Percentiles rank a stretch among this genome's conserved stretches.
Conservation (phyloP, 2,329 filamentous ascomycete species). For the Epichloe baconii region DNA sequence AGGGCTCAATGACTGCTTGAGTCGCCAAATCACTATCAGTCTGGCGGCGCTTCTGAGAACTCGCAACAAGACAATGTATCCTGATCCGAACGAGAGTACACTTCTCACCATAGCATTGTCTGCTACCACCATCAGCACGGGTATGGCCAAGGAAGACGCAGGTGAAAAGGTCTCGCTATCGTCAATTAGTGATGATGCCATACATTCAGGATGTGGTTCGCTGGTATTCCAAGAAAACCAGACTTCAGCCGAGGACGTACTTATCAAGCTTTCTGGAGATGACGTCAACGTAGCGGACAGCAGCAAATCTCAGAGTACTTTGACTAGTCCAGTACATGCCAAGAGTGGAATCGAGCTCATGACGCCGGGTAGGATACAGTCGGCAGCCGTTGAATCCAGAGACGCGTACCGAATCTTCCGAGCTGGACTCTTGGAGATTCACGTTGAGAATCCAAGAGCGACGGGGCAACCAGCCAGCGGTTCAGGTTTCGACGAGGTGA, state of each 20-base stretch:
- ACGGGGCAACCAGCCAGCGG: background rate
- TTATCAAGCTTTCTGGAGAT: background rate
- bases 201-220: background rate
- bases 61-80: background rate
- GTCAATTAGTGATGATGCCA: no score
- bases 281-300: background rate
- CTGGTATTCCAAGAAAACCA: background rate
- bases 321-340: background rate
- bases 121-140: background rate
- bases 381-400: background rate
- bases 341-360: background rate
- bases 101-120: background rate
- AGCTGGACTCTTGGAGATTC: background rate
- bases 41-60: background rate
- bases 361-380: background rate
- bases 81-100: conserved; percentile 1
- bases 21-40: background rate
- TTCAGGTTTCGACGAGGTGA: background rate
- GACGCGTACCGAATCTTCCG: background rate
- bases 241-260: background rate
- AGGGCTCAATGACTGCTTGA: background rate
- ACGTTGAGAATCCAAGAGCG: background rate
- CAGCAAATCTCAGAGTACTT: background rate
- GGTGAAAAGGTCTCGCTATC: background rate
- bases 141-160: background rate